Evolutionary conservation across 2,329 filamentous ascomycete genomes (phyloP).

Genomic region (Aspergillus chevalieri): DNA sequence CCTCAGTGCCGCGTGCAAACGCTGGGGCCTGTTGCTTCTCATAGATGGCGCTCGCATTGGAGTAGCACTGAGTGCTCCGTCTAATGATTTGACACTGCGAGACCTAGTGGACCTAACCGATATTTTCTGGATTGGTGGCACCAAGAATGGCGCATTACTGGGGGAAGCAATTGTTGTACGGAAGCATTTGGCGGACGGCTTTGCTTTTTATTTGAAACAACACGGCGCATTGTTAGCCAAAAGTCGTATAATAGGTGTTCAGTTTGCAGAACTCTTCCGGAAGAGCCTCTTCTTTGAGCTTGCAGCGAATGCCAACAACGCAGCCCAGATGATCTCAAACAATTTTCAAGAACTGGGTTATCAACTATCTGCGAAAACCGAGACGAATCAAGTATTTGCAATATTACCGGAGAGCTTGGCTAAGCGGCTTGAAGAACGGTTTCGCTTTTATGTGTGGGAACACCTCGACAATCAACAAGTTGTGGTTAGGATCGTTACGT

Average conservation of each 20-base stretch:
- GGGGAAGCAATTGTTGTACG: slow-evolving; percentile 49
- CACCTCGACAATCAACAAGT: slow-evolving; percentile 33
- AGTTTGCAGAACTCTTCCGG: slow-evolving; percentile 47
- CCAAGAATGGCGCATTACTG: slow-evolving; percentile 47
- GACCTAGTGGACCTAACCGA: slow-evolving; percentile 46
- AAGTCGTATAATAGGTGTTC: slow-evolving; percentile 44
- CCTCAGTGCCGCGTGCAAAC: slow-evolving; percentile 41
- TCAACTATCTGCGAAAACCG: slow-evolving; percentile 39
- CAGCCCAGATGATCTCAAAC: slow-evolving; percentile 40
- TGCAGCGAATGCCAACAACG: slow-evolving; percentile 40
- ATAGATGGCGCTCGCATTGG: slow-evolving; percentile 46
- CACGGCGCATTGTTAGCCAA: slow-evolving; percentile 48
- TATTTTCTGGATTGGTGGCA: slow-evolving; percentile 52
- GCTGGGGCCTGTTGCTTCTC: slow-evolving; percentile 38
- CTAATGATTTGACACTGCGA: slow-evolving; percentile 39
- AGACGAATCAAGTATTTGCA: slow-evolving; percentile 50
- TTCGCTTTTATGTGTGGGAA: slow-evolving; percentile 47
- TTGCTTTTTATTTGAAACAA: slow-evolving; percentile 49
- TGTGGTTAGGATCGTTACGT: slow-evolving; percentile 45
- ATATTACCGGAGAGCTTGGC: slow-evolving; percentile 37
- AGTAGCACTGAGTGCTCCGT: slow-evolving; percentile 37
- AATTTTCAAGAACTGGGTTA: slow-evolving; percentile 42
- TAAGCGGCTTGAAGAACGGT: slow-evolving; percentile 36
- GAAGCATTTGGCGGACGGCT: slow-evolving; percentile 40
- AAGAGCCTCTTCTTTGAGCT: slow-evolving; percentile 44